Percentiles rank a stretch among this genome's conserved stretches.
Evolutionary conservation across 2,329 filamentous ascomycete genomes (phyloP).

Genomic region (Canariomyces notabilis): DNA sequence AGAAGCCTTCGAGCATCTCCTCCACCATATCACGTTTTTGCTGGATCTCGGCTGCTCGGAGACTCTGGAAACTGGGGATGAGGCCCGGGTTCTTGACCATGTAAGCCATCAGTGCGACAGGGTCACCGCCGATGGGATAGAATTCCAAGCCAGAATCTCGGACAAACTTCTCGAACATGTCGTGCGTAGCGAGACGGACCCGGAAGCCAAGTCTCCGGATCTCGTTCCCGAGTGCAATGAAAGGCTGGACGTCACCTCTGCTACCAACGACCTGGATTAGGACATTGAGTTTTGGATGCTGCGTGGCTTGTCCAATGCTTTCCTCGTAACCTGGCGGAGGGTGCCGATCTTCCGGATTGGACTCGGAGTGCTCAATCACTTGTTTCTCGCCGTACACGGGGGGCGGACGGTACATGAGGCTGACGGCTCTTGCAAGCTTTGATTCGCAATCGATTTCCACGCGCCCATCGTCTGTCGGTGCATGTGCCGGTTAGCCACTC

Average conservation of each 20-base stretch:
- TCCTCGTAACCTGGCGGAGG: too few species aligned
- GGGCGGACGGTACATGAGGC: too few species aligned
- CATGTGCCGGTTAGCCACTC: background rate
- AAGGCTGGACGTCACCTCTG: conserved; percentile 70
- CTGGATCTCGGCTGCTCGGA: conserved; percentile 71
- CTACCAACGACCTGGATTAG: conserved; percentile 72
- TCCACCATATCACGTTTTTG: conserved; percentile 69
- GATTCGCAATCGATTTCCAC: too few species aligned
- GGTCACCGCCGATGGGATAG: conserved; percentile 68
- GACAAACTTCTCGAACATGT: conserved; percentile 62
- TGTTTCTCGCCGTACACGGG: too few species aligned
- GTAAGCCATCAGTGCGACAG: conserved; percentile 73
- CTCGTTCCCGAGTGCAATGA: conserved; percentile 62
- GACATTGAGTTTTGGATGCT: conserved; percentile 52
- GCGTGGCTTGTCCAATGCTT: too few species aligned
- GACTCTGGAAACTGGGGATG: conserved; percentile 73
- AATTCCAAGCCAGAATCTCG: conserved; percentile 67
- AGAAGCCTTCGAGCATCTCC: conserved; percentile 74
- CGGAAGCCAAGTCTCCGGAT: conserved; percentile 63
- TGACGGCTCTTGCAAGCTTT: too few species aligned
- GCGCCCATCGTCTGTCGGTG: too few species aligned
- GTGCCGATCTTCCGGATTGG: too few species aligned
- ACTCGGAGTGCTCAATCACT: too few species aligned
- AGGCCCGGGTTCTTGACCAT: conserved; percentile 86
- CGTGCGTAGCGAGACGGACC: conserved; percentile 67